Percentiles rank a stretch among this genome's conserved stretches.
Evolutionary conservation across 805 yeast genomes (phyloP).

Genomic region (Starmerella geochares): DNA sequence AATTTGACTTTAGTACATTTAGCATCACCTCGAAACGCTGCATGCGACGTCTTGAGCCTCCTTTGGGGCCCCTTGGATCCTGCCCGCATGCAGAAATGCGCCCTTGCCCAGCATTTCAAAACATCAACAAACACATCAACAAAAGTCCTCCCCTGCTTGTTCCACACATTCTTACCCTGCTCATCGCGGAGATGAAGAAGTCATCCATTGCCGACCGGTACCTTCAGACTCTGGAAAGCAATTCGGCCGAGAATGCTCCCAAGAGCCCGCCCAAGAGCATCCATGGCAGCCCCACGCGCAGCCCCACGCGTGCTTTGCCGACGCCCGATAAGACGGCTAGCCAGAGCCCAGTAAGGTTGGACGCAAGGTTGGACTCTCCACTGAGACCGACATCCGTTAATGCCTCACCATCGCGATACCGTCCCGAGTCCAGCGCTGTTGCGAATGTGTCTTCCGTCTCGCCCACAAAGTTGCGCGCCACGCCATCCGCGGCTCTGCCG

Average conservation of each 20-base stretch:
- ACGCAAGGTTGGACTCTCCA: not conserved
- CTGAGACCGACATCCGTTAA: not conserved
- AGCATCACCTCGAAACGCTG: too few relatives aligned
- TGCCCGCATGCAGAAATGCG: too few relatives aligned
- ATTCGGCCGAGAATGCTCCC: conserved; percentile 21
- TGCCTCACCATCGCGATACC: not conserved
- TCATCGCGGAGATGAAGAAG: conserved; percentile 10
- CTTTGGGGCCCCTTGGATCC: not conserved
- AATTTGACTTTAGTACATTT: too few relatives aligned
- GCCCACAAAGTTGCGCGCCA: not conserved
- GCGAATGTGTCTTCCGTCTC: not conserved
- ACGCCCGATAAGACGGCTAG: not conserved
- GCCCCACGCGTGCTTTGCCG: conserved; percentile 1
- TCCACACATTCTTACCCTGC: not conserved
- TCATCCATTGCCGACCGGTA: conserved; percentile 24
- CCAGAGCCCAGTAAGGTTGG: not conserved
- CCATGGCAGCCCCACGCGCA: conserved; percentile 11
- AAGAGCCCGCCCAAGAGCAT: conserved; percentile 29
- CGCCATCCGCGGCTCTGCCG: too few relatives aligned
- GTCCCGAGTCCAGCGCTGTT: not conserved
- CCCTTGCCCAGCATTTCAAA: conserved; percentile 7
- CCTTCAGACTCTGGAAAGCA: conserved; percentile 25
- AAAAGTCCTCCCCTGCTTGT: not conserved
- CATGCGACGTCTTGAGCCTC: not conserved
- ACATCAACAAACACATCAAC: conserved; percentile 6